Percentiles rank a stretch among this genome's conserved stretches.
Conservation (phyloP, 2,329 filamentous ascomycete genomes). For the Epichloe scottii region DNA sequence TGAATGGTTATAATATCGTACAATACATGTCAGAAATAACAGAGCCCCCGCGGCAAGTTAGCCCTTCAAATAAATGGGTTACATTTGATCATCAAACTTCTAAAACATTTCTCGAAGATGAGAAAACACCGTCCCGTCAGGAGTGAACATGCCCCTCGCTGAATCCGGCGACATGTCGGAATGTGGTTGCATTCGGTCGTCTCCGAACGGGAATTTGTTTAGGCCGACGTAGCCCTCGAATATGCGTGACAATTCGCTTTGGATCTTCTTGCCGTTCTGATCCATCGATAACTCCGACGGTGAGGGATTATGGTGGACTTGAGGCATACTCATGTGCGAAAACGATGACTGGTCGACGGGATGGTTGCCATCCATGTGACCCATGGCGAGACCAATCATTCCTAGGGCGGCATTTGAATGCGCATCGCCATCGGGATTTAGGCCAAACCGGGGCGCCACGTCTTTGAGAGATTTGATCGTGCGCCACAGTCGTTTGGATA, state of each 20-base stretch:
- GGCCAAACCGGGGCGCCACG: slow-evolving; percentile 56
- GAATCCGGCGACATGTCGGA: slow-evolving; percentile 13
- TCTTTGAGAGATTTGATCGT: slow-evolving; percentile 60
- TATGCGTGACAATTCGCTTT: slow-evolving; percentile 40
- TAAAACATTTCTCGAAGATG: slow-evolving; percentile 27
- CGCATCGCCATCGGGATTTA: slow-evolving; percentile 35
- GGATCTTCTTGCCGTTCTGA: slow-evolving; percentile 37
- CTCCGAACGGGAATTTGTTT: slow-evolving; percentile 20
- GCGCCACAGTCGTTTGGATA: slow-evolving; percentile 61
- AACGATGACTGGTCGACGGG: slow-evolving; percentile 14
- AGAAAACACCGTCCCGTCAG: slow-evolving; percentile 22
- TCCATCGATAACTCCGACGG: slow-evolving; percentile 10
- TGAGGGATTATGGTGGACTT: neutral
- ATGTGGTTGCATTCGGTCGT: slow-evolving; percentile 13
- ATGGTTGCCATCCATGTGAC: slow-evolving; percentile 17
- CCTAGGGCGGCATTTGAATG: slow-evolving; percentile 40
- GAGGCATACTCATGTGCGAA: slow-evolving; percentile 16
- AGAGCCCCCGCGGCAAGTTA: neutral
- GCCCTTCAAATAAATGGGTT: too few species aligned
- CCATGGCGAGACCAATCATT: slow-evolving; percentile 40
- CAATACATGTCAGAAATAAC: neutral
- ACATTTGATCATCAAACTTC: neutral
- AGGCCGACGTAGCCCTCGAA: slow-evolving; percentile 27
- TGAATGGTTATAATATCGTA: neutral
- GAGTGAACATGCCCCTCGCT: slow-evolving; percentile 8